phyloP scores from a whole-genome alignment of 2,329 filamentous ascomycete genomes.

The Bipolaris oryzae region DNA sequence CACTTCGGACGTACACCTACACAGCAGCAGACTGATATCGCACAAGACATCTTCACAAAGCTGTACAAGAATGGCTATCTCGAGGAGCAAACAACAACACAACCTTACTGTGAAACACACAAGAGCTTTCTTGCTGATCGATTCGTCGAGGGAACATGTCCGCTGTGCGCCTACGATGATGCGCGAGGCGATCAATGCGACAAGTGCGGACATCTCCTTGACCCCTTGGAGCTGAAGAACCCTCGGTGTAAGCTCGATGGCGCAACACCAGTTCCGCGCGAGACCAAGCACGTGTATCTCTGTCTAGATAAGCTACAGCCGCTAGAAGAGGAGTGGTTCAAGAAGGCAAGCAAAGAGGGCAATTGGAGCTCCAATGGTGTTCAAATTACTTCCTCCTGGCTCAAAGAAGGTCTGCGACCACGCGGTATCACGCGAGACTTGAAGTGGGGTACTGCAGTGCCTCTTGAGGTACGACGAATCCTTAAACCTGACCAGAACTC shows the following conservation, averaged over 20 bases:
- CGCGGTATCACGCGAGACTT: constrained; percentile 91
- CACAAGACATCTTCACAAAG: constrained; percentile 86
- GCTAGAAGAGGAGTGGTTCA: constrained; percentile 77
- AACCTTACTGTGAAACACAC: constrained; percentile 85
- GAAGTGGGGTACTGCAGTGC: constrained; percentile 79
- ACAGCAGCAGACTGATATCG: constrained; percentile 85
- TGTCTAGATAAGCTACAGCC: constrained; percentile 81
- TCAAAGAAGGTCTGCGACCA: constrained; percentile 81
- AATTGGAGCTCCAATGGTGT: constrained; percentile 77
- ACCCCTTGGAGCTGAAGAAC: constrained; percentile 56
- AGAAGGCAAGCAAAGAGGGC: constrained; percentile 73
- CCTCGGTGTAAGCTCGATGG: constrained; percentile 92
- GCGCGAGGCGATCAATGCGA: constrained; percentile 62
- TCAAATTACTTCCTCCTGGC: constrained; percentile 79
- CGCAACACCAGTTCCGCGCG: constrained; percentile 75
- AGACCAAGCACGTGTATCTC: constrained; percentile 93
- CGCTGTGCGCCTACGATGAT: constrained; percentile 65
- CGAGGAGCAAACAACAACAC: constrained; percentile 82
- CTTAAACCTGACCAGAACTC: too few species aligned
- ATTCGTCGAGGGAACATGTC: constrained; percentile 81
- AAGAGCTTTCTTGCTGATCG: constrained; percentile 57
- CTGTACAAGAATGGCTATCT: constrained; percentile 89
- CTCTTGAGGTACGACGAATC: constrained; percentile 48
- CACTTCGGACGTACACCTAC: constrained; percentile 94
- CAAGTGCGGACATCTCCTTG: constrained; percentile 56